Conservation (phyloP, 441 rosid genomes). For the Populus trichocarpa region DNA sequence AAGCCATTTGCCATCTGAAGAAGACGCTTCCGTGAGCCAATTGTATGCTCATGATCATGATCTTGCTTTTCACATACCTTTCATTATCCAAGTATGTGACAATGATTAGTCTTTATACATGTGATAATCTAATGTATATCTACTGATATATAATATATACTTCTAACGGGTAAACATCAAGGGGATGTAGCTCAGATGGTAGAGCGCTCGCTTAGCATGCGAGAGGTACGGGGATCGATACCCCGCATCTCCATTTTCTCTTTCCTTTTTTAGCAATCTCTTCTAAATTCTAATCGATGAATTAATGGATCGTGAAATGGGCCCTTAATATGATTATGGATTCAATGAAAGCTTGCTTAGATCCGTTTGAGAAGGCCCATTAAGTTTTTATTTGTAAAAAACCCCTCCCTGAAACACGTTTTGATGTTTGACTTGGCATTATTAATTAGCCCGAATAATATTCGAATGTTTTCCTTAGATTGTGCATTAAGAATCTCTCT, state of each 20-base stretch:
- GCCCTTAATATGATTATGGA: not conserved
- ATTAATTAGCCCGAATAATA: not conserved
- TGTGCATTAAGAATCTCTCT: not conserved
- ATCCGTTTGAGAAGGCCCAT: not conserved
- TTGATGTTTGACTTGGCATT: not conserved
- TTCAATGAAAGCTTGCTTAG: not conserved
- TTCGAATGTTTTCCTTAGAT: not conserved
- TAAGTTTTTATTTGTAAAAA: not conserved
- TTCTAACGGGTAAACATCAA: too few species aligned
- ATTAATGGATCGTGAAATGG: not conserved
- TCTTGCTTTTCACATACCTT: too few species aligned
- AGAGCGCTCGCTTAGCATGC: conserved; percentile 99
- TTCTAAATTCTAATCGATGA: not conserved
- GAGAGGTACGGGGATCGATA: conserved; percentile 83
- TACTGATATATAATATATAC: too few species aligned
- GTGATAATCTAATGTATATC: too few species aligned
- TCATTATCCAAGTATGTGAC: too few species aligned
- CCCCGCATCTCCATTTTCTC: conserved; percentile 43
- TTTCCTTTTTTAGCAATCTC: not conserved
- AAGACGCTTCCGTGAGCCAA: too few species aligned
- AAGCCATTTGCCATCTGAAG: too few species aligned
- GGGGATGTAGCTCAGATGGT: conserved; percentile 99
- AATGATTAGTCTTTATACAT: too few species aligned
- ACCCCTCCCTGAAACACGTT: not conserved
- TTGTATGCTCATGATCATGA: too few species aligned